Base-by-base conservation (phyloP, 2,329 filamentous ascomycete genomes). In the Paracorniculantispora psalliotae region DNA sequence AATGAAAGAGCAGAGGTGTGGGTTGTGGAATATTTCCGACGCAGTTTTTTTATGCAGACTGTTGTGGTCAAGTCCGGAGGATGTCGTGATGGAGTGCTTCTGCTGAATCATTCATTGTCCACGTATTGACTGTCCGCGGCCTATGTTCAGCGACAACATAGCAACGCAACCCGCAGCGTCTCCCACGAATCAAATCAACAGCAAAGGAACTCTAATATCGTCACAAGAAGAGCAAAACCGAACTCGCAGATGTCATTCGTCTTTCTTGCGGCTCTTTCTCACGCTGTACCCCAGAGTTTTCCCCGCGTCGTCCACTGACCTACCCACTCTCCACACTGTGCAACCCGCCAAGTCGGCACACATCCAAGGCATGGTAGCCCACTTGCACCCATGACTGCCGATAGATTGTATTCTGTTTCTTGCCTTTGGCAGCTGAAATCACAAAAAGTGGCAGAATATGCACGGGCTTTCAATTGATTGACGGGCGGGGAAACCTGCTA, bases 231-330 rank as follows among this genome's bases (percentile, higher is more conserved):
- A 26, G 13, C n/a, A 25, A 33, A 37, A 41, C 25, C 19, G 39
- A 9, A 21, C 9, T 12, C 23, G 37, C 7, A 30, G n/a, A 33
- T 25, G n/a, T n/a, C n/a, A n/a, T 44, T 6, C 30, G 12, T 4
- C 30, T 30, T 5, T 19, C 26, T 46, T 46, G 51, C 28, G 26
- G 51, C 41, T 46, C 41, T 46, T 33, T 46, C 51, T 12, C 37
- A 35, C 3, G 7, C 51, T 17, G 5, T 46, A 55, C 52, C 52
- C 52, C 52, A 55, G 52, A 55, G 33, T 15, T 23, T 30, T 55
- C 52, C 52, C 52, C 52, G 28, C 52, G 52, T 41, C 35, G 44
- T 35, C 28, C 39, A 44, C 39, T n/a, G n/a, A n/a, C n/a, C n/a
- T 19, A 15, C 33, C 4, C 17, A 4, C 26, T 33, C 51, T 26